Base-by-base conservation (phyloP, 129 eudicot species). In the Artemisia annua region DNA sequence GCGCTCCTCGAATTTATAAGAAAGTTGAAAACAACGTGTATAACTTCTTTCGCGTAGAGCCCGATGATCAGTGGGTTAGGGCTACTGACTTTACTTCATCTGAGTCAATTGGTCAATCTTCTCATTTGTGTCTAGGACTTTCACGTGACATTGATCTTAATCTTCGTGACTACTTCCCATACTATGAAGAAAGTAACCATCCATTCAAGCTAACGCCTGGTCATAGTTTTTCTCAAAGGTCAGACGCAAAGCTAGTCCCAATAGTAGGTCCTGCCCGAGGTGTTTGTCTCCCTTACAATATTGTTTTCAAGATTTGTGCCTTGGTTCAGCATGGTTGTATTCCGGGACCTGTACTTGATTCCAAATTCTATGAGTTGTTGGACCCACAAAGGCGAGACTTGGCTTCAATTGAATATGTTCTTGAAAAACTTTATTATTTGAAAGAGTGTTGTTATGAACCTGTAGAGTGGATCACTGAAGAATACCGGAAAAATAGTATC, bases 361-460 rank as follows among this genome's bases (percentile, higher is more conserved):
- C 35, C 51, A 59, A 5, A 3, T 95, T 95, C 67, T 90, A 67
- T 62, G 82, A 69, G 30, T 58, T 88, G 72, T 80, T 86, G 70
- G 87, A 89, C 84, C 98, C 98, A 15, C 70, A 18, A 35, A 81
- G 72, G 60, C 51, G 65, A 24, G 43, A 78, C 52, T 66, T 72
- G 16, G 67, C 58, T 5, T 71, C 72, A 55, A 81, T 91, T 10
- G 97, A 95, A 59, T 76, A 86, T 35, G 88, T 88, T 67, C 76
- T 95, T 19, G 96, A 88, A 70, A 86, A 86, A 48, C 82, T 95
- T 4, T 85, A 59, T 72, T 68, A 75, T 69, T 30, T 68, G 22
- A 88, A 88, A 67, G 95, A 83, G 28, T 90, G 94, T 67, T 85
- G 91, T 77, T 92, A 92, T 79, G 87, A 89, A 72, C 97, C 98